Conservation (phyloP, 441 rosid species). For the Manihot esculenta region DNA sequence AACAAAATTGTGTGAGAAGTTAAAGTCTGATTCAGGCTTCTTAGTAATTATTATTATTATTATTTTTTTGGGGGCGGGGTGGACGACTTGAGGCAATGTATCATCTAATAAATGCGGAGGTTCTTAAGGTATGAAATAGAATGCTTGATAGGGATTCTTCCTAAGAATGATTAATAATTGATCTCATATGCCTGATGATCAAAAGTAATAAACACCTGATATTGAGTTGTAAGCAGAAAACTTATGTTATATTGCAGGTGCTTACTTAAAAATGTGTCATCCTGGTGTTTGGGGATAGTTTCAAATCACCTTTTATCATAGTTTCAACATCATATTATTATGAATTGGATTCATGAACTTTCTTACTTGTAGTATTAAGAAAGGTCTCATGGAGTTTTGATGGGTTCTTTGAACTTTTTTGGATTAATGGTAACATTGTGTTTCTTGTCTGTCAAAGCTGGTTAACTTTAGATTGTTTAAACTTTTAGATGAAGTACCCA, state of each 20-base stretch:
- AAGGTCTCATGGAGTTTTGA: background rate
- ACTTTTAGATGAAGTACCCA: background rate
- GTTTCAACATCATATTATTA: background rate
- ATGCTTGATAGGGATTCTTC: background rate
- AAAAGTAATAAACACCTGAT: background rate
- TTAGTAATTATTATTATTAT: too few relatives aligned
- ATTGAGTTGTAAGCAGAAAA: background rate
- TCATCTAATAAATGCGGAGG: background rate
- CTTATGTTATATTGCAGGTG: background rate
- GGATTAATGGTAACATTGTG: background rate
- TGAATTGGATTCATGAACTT: background rate
- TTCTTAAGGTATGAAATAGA: background rate
- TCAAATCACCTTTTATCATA: background rate
- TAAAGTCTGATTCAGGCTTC: too few relatives aligned
- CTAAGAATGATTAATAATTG: too few relatives aligned
- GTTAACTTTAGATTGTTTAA: background rate
- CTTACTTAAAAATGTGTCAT: background rate
- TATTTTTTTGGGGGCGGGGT: background rate
- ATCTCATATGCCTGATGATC: background rate
- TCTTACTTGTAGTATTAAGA: background rate
- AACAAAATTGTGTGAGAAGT: background rate
- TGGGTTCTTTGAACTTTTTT: background rate
- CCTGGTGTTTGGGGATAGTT: background rate
- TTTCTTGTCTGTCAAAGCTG: background rate
- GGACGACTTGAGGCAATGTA: background rate